These are phyloP conservation scores for Globisporangium cylindrosporum DNA, from an alignment of 352 stramenopile species.

Conservation along the genomic window DNA sequence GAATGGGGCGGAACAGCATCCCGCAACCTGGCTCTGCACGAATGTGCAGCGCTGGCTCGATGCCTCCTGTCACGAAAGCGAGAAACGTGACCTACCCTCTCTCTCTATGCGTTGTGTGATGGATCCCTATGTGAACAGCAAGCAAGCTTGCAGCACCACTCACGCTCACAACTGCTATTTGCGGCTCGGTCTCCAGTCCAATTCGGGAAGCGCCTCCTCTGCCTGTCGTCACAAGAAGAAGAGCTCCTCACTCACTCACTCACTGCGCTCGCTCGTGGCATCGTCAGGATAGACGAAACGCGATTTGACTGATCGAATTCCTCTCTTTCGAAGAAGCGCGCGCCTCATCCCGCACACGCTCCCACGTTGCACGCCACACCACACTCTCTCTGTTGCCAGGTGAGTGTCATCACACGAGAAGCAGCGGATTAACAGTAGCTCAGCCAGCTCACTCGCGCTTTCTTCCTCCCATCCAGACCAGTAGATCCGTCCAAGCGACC, in stretches of 20 bases:
- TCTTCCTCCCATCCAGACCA: background rate
- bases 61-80: background rate
- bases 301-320: conserved; percentile 15
- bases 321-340: conserved; percentile 6
- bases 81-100: background rate
- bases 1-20: background rate
- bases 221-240: background rate
- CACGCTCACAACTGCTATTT: background rate
- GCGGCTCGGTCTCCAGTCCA: background rate
- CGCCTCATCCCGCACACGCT: conserved; percentile 2
- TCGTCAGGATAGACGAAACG: background rate
- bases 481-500: background rate
- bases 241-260: background rate
- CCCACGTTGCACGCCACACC: background rate
- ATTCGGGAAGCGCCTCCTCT: background rate
- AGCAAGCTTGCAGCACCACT: background rate
- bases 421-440: background rate
- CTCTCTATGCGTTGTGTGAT: background rate
- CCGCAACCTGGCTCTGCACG: background rate
- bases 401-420: background rate
- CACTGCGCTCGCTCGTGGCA: background rate
- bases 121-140: background rate
- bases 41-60: background rate
- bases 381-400: background rate
- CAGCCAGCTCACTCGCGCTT: conserved; percentile 1